Conservation (phyloP, 2,329 filamentous ascomycete genomes). For the Sporothrix inflata region DNA sequence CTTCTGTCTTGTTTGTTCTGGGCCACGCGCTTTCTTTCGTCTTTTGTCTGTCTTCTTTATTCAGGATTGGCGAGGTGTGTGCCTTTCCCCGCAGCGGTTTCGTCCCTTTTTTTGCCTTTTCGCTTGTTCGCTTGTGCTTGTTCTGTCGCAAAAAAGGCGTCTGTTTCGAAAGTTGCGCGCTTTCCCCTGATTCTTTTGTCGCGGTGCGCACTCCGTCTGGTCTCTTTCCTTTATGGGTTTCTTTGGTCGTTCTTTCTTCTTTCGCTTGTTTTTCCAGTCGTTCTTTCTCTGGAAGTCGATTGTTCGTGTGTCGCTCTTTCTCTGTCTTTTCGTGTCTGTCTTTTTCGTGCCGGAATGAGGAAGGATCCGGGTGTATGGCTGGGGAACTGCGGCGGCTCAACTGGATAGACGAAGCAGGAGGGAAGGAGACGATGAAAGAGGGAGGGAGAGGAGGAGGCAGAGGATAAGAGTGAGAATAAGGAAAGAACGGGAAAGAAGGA, state of each 20-base stretch:
- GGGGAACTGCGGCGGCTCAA: constrained; percentile 24
- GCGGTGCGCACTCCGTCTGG: neutral
- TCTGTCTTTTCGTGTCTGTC: neutral
- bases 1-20: neutral
- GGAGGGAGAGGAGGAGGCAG: neutral
- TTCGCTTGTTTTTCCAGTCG: neutral
- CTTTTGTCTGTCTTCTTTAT: neutral
- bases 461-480: neutral
- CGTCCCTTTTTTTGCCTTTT: neutral
- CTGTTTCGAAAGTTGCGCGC: constrained; percentile 2
- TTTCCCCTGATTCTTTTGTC: neutral
- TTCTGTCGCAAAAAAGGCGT: neutral
- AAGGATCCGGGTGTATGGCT: constrained; percentile 21
- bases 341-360: neutral
- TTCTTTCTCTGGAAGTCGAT: neutral
- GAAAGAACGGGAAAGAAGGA: neutral
- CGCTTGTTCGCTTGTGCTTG: neutral
- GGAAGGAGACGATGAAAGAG: neutral
- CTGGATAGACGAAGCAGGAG: neutral
- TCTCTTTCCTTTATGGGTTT: neutral
- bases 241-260: neutral
- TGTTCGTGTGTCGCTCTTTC: neutral
- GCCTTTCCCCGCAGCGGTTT: neutral
- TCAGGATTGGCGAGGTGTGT: neutral
- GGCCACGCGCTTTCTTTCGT: neutral